phyloP scores from a whole-genome alignment of 2,329 filamentous ascomycete species.

The Sphaerulina vaccinii region DNA sequence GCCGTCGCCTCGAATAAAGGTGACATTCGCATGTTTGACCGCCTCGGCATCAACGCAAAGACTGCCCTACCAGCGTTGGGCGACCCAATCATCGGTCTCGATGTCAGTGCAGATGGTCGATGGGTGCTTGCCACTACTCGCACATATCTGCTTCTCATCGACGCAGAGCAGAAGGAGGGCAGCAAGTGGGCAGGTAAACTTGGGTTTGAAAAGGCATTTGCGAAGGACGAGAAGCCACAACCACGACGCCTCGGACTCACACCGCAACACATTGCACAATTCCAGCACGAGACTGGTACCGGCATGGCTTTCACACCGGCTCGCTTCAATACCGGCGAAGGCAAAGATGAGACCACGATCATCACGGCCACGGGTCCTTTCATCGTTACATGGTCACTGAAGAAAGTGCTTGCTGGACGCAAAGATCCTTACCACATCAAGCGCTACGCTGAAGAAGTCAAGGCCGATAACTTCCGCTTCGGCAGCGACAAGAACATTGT shows the following conservation, averaged over 20 bases:
- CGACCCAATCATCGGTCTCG: conserved; percentile 89
- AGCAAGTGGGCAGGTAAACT: conserved; percentile 97
- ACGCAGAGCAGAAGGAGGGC: conserved; percentile 75
- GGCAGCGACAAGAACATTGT: conserved; percentile 98
- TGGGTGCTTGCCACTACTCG: conserved; percentile 94
- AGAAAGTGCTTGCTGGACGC: conserved; percentile 76
- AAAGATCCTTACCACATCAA: conserved; percentile 96
- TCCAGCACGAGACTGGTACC: conserved; percentile 91
- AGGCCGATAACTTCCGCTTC: conserved; percentile 97
- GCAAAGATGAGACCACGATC: conserved; percentile 80
- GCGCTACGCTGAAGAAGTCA: conserved; percentile 90
- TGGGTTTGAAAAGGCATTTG: conserved; percentile 92
- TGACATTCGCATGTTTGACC: conserved; percentile 94
- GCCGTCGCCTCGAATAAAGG: conserved; percentile 97
- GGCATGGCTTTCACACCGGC: conserved; percentile 85
- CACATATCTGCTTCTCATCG: conserved; percentile 91
- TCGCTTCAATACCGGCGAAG: conserved; percentile 87
- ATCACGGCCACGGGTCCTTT: conserved; percentile 96
- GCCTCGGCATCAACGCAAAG: conserved; percentile 94
- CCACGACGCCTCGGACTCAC: conserved; percentile 85
- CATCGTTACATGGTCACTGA: conserved; percentile 93
- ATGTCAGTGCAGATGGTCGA: conserved; percentile 90
- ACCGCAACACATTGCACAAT: conserved; percentile 91
- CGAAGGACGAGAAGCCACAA: conserved; percentile 89
- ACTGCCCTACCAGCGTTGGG: conserved; percentile 93